Base-by-base conservation (phyloP, 495 filamentous ascomycete genomes). In the Penicillium turbatum region DNA sequence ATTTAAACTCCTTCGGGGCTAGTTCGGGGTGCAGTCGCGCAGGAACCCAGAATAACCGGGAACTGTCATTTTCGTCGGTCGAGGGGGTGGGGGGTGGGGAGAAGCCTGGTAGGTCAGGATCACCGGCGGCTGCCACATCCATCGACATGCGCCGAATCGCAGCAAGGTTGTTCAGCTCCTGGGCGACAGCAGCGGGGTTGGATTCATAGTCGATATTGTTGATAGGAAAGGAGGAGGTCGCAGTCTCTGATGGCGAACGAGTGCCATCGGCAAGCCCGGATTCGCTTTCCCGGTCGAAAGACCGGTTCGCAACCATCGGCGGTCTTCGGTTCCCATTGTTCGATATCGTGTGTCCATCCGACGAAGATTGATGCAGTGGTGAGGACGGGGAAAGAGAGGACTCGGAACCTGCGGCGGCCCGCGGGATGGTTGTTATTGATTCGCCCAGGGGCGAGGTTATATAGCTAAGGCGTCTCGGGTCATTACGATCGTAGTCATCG, bases 81-180 rank as follows among this genome's bases (percentile, higher is more conserved):
- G 74, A 73, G 30, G 84, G 83, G 6, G 83, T 84, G 8, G 91
- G 89, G 6, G 91, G 83, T 54, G 84, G 77, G 4, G 89, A 82
- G 71, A 93, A 96, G 11, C 86, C 86, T 30, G 95, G 90, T 48
- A 99, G 77, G 68, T 99, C 93, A 5, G 93, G 93, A 67, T 99
- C 93, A 49, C 82, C 84, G n/a, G 86, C 82, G 36, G 86, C 88
- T 48, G 88, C 87, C 12, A 95, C 93, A 70, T 97, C 92, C 95
- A 99, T 97, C 13, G 93, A 97, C 89, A 99, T 92, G 51, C 93
- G 86, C 55, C 93, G 85, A 53, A 99, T 82, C 11, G 95, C 93
- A 62, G 96, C 92, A 46, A 99, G 72, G 65, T 97, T 99, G 70
- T 86, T 95, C 40, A 97, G 73, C 73, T 99, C 93, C 66, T 97